Evolutionary conservation across 176 grass and related monocot genomes (phyloP), one percentile per base, ranked within the genome.

Genomic region (Leersia perrieri): DNA sequence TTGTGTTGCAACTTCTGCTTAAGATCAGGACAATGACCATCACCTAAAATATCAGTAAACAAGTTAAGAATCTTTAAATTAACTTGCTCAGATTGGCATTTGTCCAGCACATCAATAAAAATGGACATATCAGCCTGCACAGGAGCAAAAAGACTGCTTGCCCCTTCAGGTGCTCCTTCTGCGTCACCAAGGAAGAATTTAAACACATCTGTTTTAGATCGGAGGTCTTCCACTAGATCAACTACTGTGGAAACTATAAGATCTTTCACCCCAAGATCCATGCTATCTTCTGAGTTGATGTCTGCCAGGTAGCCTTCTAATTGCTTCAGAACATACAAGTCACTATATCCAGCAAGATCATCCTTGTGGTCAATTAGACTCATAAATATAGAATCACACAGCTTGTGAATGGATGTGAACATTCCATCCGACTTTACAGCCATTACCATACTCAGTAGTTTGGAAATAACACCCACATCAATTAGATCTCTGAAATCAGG

Each of bases 21-120:
- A 74, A 98, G 84, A 77, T 71, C 71, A 53, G 78, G 84, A 78
- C 90, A 98, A 79, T 87, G 35, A 22, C 88, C 92, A 87, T 72
- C 78, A 51, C 74, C 76, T 68, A 98, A 40, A 74, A 93, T 87
- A 86, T 93, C 90, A 63, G 83, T 83, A 82, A 95, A 92, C 57
- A 98, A 88, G 58, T 88, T 76, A 49, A 98, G 77, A 79, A 98
- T 84, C 84, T 98, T 98, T 75, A 91, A 77, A 85, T 89, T 98
- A 63, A 93, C 80, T 71, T 87, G 70, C 82, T 95, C 95, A 39
- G 90, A 89, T 60, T 91, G 78, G 66, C 86, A 98, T 77, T 84
- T 86, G 68, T 94, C 86, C 76, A 98, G 82, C 58, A 93, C 70
- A 91, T 91, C 79, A 64, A 98, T 82, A 32, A 94, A 86, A 75